phyloP scores from a whole-genome alignment of 495 filamentous ascomycete genomes.

The Aspergillus funiculosus region DNA sequence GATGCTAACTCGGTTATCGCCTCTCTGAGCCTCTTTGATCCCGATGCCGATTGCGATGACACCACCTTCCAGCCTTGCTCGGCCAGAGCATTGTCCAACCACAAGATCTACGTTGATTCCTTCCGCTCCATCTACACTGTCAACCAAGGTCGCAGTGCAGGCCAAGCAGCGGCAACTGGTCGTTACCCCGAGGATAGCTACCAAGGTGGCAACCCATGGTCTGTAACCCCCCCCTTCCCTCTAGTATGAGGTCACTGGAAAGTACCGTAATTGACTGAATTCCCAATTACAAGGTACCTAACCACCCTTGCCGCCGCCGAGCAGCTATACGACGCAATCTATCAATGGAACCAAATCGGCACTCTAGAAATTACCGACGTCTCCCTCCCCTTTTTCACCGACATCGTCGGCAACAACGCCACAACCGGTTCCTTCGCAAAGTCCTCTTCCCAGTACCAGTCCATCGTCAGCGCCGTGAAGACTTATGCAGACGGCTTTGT shows the following conservation, averaged over 20 bases:
- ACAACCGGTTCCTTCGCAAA: slow-evolving; percentile 33
- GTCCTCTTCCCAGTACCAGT: slow-evolving; percentile 32
- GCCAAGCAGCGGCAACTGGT: slow-evolving; percentile 56
- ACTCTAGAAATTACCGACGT: slow-evolving; percentile 38
- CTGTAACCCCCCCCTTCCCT: slow-evolving; percentile 4
- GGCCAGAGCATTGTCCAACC: slow-evolving; percentile 41
- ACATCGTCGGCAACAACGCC: slow-evolving; percentile 31
- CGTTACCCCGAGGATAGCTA: slow-evolving; percentile 66
- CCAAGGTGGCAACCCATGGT: slow-evolving; percentile 58
- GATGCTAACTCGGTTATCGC: slow-evolving; percentile 46
- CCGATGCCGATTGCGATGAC: slow-evolving; percentile 43
- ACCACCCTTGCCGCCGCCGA: slow-evolving; percentile 37
- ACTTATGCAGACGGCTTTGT: slow-evolving; percentile 48
- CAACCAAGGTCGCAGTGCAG: slow-evolving; percentile 35
- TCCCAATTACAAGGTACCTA: slow-evolving; percentile 25
- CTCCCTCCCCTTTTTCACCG: slow-evolving; percentile 39
- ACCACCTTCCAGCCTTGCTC: slow-evolving; percentile 49
- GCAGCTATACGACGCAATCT: slow-evolving; percentile 37
- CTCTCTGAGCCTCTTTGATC: slow-evolving; percentile 43
- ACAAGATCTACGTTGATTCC: slow-evolving; percentile 45
- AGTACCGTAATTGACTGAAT: neutral
- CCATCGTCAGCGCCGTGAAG: slow-evolving; percentile 39
- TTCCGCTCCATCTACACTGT: slow-evolving; percentile 46
- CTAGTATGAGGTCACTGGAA: too few relatives aligned
- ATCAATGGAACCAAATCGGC: slow-evolving; percentile 46